Evolutionary conservation across 768 basidiomycete species (phyloP).

Genomic region (Nidularia pulvinata): DNA sequence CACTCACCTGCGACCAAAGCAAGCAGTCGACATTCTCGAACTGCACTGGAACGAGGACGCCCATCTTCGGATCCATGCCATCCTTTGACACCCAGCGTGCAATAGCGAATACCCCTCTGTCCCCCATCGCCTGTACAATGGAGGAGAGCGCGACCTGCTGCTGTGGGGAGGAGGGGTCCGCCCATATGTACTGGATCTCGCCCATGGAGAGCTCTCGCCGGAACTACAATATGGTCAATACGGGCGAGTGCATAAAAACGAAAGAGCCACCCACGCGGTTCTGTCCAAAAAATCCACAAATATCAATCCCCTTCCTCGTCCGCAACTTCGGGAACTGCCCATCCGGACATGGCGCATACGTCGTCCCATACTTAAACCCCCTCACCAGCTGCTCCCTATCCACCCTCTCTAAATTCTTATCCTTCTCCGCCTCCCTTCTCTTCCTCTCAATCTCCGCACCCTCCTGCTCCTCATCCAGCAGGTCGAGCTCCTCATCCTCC

Average conservation of each 20-base stretch:
- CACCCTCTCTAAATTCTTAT: slow-evolving; percentile 42
- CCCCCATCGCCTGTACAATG: slow-evolving; percentile 80
- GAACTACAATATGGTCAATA: slow-evolving; percentile 45
- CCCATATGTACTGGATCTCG: slow-evolving; percentile 88
- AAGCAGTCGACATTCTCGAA: slow-evolving; percentile 77
- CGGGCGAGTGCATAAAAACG: slow-evolving; percentile 2
- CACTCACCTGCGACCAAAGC: slow-evolving; percentile 77
- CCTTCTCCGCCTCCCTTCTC: background rate
- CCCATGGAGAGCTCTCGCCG: slow-evolving; percentile 82
- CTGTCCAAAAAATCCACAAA: slow-evolving; percentile 78
- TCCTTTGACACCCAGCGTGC: slow-evolving; percentile 81
- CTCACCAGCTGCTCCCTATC: slow-evolving; percentile 79
- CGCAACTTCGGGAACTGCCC: slow-evolving; percentile 75
- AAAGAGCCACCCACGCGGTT: slow-evolving; percentile 50
- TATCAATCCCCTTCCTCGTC: slow-evolving; percentile 86
- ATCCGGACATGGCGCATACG: slow-evolving; percentile 85
- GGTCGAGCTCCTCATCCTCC: slow-evolving; percentile 30
- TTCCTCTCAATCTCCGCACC: slow-evolving; percentile 26
- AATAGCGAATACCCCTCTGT: slow-evolving; percentile 70
- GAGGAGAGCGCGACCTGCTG: slow-evolving; percentile 88
- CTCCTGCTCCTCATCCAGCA: slow-evolving; percentile 21
- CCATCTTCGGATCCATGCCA: slow-evolving; percentile 82
- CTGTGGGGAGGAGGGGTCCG: slow-evolving; percentile 58
- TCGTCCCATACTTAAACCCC: slow-evolving; percentile 90
- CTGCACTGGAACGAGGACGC: slow-evolving; percentile 63